Evolutionary conservation across 306 rosid genomes (phyloP), one percentile per base, ranked within the genome.

Genomic region (Vicia sativa): DNA sequence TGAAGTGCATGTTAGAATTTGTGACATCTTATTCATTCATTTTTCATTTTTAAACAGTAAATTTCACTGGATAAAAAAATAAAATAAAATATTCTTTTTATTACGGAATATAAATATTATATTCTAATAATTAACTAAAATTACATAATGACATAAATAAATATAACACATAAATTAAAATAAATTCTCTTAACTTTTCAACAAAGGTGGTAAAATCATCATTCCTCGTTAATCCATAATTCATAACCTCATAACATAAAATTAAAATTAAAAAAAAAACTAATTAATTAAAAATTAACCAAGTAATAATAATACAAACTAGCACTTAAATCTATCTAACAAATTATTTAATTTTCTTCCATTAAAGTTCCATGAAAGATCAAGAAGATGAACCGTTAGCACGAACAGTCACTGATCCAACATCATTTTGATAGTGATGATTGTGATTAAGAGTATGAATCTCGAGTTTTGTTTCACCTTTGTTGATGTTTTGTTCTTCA

Each of bases 341-440:
- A 76, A 75, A 34, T 72, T 77, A 74, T 86, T 49, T 71, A 12
- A 23, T 13, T 58, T 1, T 35, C 19, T 38, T 43, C 44, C 60
- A 14, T 4, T 28, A 28, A 28, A 26, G 29, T 2, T 26, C 29
- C 4, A n/a, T 6, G 5, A 14, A 70, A 59, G 87, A 87, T 92
- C 80, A 92, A 84, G 98, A 85, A 48, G 96, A 93, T 4, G 97
- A 90, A 28, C 97, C 96, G 78, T 93, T 90, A 70, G 89, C 81
- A 66, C 76, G 85, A 43, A 62, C 77, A 39, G 75, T 87, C 26
- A 64, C 52, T 45, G 23, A 21, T 21, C 52, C 52, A 45, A 52
- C 29, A 43, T 67, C 80, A 13, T 73, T 73, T 60, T 37, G 63
- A 21, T 68, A 74, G 38, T 34, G 38, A 34, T 70, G 59, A 29